Evolutionary conservation across 2,329 filamentous ascomycete species (phyloP).

Genomic region (Neodidymelliopsis sp.): DNA sequence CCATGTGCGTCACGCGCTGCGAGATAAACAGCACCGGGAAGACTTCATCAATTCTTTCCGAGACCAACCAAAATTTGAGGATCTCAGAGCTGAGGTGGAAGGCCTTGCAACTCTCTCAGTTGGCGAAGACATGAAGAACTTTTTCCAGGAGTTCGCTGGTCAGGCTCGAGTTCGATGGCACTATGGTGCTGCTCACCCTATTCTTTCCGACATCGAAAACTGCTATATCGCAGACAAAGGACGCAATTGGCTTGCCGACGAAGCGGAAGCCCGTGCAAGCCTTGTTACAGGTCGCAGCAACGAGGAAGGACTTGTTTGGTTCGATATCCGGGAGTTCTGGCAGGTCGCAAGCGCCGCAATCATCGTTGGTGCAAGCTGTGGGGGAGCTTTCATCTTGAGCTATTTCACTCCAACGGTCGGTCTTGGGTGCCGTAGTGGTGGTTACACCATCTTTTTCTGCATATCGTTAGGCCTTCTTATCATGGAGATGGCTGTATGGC

Average conservation of each 20-base stretch:
- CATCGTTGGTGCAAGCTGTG: constrained; percentile 47
- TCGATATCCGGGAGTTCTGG: constrained; percentile 55
- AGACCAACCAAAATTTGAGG: constrained; percentile 27
- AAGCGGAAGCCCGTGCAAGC: constrained; percentile 42
- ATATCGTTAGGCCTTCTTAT: constrained; percentile 46
- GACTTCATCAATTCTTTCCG: constrained; percentile 41
- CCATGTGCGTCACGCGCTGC: constrained; percentile 44
- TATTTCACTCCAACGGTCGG: constrained; percentile 58
- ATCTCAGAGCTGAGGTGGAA: constrained; percentile 35
- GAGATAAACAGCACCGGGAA: constrained; percentile 34
- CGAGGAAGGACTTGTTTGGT: constrained; percentile 50
- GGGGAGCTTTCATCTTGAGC: constrained; percentile 52
- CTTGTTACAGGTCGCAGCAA: constrained; percentile 48
- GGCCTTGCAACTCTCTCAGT: constrained; percentile 26
- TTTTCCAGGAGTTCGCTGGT: constrained; percentile 53
- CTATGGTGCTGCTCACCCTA: constrained; percentile 53
- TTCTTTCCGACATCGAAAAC: constrained; percentile 52
- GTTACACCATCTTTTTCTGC: constrained; percentile 53
- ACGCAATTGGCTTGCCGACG: constrained; percentile 49
- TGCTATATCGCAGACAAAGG: constrained; percentile 50
- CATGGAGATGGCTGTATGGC: constrained; percentile 51
- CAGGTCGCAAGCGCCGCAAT: constrained; percentile 49
- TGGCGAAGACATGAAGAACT: constrained; percentile 37
- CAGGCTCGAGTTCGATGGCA: constrained; percentile 47
- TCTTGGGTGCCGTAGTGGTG: constrained; percentile 51